Evolutionary conservation across 441 rosid species (phyloP), one percentile per base, ranked within the genome.

Genomic region (Pelargonium australe): DNA sequence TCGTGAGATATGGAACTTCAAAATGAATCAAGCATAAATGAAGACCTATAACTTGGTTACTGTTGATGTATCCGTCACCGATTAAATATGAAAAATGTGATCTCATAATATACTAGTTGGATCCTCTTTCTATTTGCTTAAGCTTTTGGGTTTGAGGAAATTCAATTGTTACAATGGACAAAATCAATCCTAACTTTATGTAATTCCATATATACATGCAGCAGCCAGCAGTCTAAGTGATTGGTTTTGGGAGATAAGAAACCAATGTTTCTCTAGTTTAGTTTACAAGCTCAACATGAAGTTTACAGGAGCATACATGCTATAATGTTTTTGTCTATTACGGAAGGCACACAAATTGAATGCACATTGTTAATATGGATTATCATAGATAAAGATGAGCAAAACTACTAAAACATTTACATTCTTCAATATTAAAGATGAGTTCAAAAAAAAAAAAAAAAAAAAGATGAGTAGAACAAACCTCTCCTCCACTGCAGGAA

Each of bases 401-500:
- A 55, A 20, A 55, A 25, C 25, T 57, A 7, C 3, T 57, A 19
- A 57, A 25, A 25, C 13, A 41, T 9, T 6, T 0, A 17, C 41
- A 73, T 43, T 67, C 67, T 74, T 65, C 68, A 58, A 77, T 19
- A 47, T 45, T 67, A 62, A 67, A 66, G 58, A 61, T 11, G 72
- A 68, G 61, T 63, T 40, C 16, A 51, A 47, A 77, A 77, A n/a
- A n/a, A n/a, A n/a, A n/a, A n/a, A n/a, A n/a, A n/a, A n/a, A n/a
- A n/a, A n/a, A n/a, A n/a, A n/a, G n/a, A n/a, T n/a, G n/a, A n/a
- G n/a, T n/a, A n/a, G 62, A 17, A 64, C 86, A 41, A 75, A 93
- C 98, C 98, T 95, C 75, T 92, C 99, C 78, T 95, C 97, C 75
- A 85, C 86, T 3, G 86, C 88, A 63, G 94, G 72, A 80, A 81